Conservation (phyloP, 257 asterid genomes). For the Capsicum pubescens region DNA sequence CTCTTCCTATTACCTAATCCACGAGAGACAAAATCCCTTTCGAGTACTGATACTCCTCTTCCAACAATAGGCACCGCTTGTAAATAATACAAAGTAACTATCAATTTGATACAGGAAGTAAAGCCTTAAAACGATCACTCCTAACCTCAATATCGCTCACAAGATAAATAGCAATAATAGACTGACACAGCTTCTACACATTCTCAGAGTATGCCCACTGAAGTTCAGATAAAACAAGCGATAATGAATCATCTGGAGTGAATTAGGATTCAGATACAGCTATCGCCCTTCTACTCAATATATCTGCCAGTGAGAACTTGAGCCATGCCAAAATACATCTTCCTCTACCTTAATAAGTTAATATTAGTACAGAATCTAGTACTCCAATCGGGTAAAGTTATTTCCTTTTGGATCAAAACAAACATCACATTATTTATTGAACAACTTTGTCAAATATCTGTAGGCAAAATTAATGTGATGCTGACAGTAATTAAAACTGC, state of each 20-base stretch:
- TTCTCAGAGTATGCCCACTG: constrained; percentile 7
- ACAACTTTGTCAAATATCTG: background rate
- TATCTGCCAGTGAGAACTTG: background rate
- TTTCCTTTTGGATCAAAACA: background rate
- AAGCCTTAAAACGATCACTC: background rate
- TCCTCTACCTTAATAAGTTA: background rate
- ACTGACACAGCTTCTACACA: background rate
- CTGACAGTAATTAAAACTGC: background rate
- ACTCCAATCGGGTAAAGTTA: background rate
- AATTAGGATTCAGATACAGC: background rate
- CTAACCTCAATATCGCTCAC: background rate
- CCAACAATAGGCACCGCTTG: background rate
- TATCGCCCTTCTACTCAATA: background rate
- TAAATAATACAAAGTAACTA: background rate
- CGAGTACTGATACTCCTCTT: background rate
- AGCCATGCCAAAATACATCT: background rate
- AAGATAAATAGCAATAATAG: background rate
- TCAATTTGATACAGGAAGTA: background rate
- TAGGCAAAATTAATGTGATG: background rate
- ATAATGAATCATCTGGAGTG: background rate
- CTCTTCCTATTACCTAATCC: background rate
- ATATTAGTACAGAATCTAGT: background rate
- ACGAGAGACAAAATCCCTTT: background rate
- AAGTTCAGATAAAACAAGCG: background rate
- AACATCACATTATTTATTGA: background rate